Conservation (phyloP, 2,329 filamentous ascomycete genomes). For the Ceratocystis eucalypticola region DNA sequence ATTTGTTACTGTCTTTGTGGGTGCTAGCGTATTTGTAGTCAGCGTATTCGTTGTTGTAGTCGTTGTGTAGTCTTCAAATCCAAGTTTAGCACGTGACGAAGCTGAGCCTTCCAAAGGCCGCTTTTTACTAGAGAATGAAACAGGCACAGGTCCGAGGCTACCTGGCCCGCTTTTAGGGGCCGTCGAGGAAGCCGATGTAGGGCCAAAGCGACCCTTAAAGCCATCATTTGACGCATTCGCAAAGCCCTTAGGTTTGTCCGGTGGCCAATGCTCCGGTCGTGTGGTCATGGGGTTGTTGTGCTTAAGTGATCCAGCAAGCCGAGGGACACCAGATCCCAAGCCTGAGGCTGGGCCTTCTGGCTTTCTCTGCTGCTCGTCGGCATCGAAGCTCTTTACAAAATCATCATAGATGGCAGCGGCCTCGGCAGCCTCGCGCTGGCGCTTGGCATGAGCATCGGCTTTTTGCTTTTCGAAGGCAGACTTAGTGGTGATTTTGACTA, state of each 20-base stretch:
- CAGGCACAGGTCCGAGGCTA: slow-evolving; percentile 42
- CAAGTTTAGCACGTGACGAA: slow-evolving; percentile 25
- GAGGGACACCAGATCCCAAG: not conserved
- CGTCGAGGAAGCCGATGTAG: slow-evolving; percentile 25
- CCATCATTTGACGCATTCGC: slow-evolving; percentile 20
- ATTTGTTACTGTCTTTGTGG: not conserved
- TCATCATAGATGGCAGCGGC: slow-evolving; percentile 77
- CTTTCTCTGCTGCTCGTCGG: slow-evolving; percentile 35
- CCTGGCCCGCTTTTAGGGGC: slow-evolving; percentile 47
- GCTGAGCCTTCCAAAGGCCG: slow-evolving; percentile 31
- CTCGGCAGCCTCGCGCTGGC: slow-evolving; percentile 69
- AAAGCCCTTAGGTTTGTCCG: slow-evolving; percentile 10
- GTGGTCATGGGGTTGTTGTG: too few species aligned
- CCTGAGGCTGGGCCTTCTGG: not conserved
- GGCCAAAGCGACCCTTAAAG: slow-evolving; percentile 52
- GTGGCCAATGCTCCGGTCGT: not conserved
- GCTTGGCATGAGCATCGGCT: slow-evolving; percentile 80
- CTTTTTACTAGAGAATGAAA: slow-evolving; percentile 33
- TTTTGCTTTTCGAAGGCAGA: slow-evolving; percentile 80
- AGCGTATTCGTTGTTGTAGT: not conserved
- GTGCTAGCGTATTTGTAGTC: not conserved
- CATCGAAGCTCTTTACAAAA: slow-evolving; percentile 68
- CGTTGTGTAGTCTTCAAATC: slow-evolving; percentile 28
- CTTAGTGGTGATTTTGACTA: slow-evolving; percentile 67
- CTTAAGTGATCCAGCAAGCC: too few species aligned